Evolutionary conservation across 257 asterid genomes (phyloP), one percentile per base, ranked within the genome.

Genomic region (Avicennia marina): DNA sequence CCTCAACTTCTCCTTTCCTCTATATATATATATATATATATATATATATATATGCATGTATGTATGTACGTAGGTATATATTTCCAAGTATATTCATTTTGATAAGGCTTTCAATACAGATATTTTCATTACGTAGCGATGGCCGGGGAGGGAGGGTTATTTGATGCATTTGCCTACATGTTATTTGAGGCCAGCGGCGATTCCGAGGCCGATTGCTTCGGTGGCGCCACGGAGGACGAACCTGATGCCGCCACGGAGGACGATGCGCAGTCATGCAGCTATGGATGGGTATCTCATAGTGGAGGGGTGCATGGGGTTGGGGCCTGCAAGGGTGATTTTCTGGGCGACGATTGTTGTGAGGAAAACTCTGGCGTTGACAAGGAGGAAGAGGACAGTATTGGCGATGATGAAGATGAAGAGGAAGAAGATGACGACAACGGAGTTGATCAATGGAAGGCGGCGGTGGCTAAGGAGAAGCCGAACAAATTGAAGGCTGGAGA

Each of bases 101-200:
- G 11, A 31, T 17, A 31, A 16, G 11, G 3, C 5, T 2, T 29
- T n/a, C n/a, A n/a, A 29, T 2, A 29, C 3, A 29, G 33, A 29
- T 11, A 25, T 1, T 13, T 27, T 13, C 24, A 11, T 24, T 29
- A 29, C 33, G 3, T 29, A 36, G 41, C 10, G 7, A 64, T 58
- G 79, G 61, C 38, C 22, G 58, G 29, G 45, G 69, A 15, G 25
- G 33, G 48, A 43, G 49, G 11, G 1, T 13, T 65, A 8, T 26
- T 67, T 13, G 78, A 75, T 53, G 72, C 72, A 3, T 64, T 70
- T 20, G 19, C 57, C n/a, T 70, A 44, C 65, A 38, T 65, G 63
- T 29, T 76, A 13, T 25, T 73, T 8, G 86, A 79, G 72, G 72
- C 74, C 7, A 70, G 59, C 13, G 86, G 82, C 25, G 86, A 79